Base-by-base conservation (phyloP, 805 yeast genomes). In the Cyberlindnera mycetangii region DNA sequence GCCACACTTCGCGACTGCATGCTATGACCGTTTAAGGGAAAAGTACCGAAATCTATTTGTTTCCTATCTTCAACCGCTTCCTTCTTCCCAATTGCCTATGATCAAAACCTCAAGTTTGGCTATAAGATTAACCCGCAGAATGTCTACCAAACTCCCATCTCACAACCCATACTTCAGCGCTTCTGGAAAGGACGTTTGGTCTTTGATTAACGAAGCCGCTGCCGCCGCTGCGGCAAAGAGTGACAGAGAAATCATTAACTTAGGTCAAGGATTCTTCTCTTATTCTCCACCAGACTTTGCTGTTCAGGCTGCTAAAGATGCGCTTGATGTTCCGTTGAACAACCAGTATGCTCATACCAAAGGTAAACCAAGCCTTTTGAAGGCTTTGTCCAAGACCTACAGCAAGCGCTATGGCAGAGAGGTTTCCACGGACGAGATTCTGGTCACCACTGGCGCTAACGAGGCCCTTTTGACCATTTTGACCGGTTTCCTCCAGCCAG, bases 231-330 rank as follows among this genome's bases (percentile, higher is more conserved):
- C 95, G 12, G 54, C 62, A 3, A 68, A 67, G 32, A 81, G 79
- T 37, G 89, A 89, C n/a, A 74, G 84, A 55, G 85, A 88, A 42
- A 80, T 92, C 44, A 83, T 84, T 49, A 93, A 93, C 58, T 75
- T 93, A 46, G 99, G 99, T 27, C 99, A 93, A 65, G 99, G 99
- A 2, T 93, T 93, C 68, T 93, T 93, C 71, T 89, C 97, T 2
- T 93, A 92, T 64, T 78, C 90, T 24, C 99, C 99, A 3, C 99
- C 99, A 1, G 77, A 81, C n/a, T 93, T 93, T 66, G 97, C 95
- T 14, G 72, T 85, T 47, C 75, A 80, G 10, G 95, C 96, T 7
- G 95, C 92, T 15, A 78, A 81, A 52, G 72, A 75, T 34, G 92
- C 97, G 0, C 71, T 89, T 36, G 81, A 79, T 43, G 71, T 70